phyloP scores from a whole-genome alignment of 73 alveolate genomes.

The Durusdinium trenchii region DNA sequence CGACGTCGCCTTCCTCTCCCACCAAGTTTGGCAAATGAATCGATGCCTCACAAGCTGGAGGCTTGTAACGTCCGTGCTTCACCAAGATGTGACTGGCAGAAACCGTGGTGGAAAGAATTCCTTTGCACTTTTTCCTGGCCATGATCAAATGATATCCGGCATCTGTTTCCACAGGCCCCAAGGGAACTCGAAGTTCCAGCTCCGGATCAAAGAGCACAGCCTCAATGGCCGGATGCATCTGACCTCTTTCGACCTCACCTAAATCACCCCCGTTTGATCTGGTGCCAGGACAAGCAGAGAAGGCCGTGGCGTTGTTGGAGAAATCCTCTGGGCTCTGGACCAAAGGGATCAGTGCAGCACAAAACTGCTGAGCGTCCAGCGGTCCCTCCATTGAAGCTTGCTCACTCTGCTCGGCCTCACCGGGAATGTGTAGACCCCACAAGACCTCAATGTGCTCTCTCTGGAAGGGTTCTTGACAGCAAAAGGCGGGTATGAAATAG shows the following conservation, averaged over 20 bases:
- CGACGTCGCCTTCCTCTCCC: constrained; percentile 71
- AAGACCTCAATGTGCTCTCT: constrained; percentile 59
- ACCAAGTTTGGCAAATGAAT: constrained; percentile 84
- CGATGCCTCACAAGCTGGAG: constrained; percentile 77
- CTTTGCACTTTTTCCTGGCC: constrained; percentile 92
- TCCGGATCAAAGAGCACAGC: constrained; percentile 82
- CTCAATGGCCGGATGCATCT: constrained; percentile 80
- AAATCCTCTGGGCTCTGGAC: constrained; percentile 88
- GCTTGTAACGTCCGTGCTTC: constrained; percentile 61
- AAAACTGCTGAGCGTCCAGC: constrained; percentile 72
- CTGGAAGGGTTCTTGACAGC: constrained; percentile 54
- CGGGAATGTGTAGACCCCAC: background rate
- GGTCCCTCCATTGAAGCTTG: constrained; percentile 29
- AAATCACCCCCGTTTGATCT: constrained; percentile 70
- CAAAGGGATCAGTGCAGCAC: constrained; percentile 44
- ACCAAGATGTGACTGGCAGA: constrained; percentile 84
- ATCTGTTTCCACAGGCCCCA: constrained; percentile 75
- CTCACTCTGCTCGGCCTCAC: constrained; percentile 28
- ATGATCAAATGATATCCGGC: constrained; percentile 66
- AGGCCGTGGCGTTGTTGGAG: constrained; percentile 54
- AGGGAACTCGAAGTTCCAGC: constrained; percentile 64
- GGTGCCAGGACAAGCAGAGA: constrained; percentile 65
- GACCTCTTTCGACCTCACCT: constrained; percentile 85
- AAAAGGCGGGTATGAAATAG: constrained; percentile 80
- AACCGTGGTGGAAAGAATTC: constrained; percentile 80